Evolutionary conservation across 2,329 filamentous ascomycete genomes (phyloP), one percentile per base, ranked within the genome.

Genomic region (Colletotrichum chlorophyti): DNA sequence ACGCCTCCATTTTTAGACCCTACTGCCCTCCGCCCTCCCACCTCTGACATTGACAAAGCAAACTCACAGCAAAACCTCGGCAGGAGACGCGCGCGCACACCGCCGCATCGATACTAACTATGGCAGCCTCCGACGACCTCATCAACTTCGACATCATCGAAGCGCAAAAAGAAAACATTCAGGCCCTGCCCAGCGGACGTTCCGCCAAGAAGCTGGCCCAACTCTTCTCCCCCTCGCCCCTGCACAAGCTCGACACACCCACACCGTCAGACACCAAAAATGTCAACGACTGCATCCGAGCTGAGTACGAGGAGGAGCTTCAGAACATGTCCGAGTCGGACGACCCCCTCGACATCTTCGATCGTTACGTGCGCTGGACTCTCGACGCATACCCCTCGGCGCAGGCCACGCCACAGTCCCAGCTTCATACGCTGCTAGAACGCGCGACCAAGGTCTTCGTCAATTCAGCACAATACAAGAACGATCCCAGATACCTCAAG

Each of bases 341-440:
- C 70, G 95, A 99, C 69, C 95, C 95, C 1, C 86, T 99, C 43
- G 95, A 98, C 68, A 85, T 97, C 61, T 99, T 92, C 77, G 94
- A 98, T 72, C 89, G 95, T 71, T 99, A 99, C 71, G 91, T 98
- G 57, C 92, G 92, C 75, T 99, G 95, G 95, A 97, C 93, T 1
- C 79, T 98, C 24, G 91, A 97, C 73, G 90, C 94, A 50, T 99
- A 98, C 72, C 94, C 95, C 2, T 94, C 93, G 0, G 91, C 94
- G 21, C 93, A 97, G 77, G 92, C 93, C 51, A 97, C 93, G 26
- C 84, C 91, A 1, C 87, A 96, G 68, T 97, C 94, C n/a, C 91
- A 95, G 68, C 85, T 99, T 12, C 87, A 95, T 60, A 88, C 88
- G 3, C 81, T 98, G 6, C 88, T 99, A 6, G 96, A 99, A 77